phyloP scores from a whole-genome alignment of 345 rosid genomes.

The Angophora floribunda region DNA sequence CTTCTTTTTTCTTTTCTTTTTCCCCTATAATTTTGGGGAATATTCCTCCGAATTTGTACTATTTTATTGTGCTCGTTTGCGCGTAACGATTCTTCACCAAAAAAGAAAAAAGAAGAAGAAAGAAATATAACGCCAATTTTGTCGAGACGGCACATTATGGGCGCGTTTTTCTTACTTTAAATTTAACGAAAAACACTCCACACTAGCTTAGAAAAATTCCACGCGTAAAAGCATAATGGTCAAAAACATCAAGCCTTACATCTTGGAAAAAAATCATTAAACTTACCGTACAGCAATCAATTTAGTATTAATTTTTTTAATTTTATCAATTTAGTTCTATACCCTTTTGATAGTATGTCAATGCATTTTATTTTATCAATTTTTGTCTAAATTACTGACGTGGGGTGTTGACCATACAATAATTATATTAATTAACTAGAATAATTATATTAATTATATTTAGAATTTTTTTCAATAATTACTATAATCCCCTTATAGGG shows the following conservation, averaged over 20 bases:
- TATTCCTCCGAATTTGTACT: not conserved
- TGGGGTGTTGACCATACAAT: fast-evolving
- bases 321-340: fast-evolving
- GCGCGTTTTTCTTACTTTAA: not conserved
- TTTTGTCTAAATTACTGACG: not conserved
- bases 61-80: not conserved
- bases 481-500: not conserved
- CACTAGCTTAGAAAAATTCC: not conserved
- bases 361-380: no score
- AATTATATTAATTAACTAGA: no score
- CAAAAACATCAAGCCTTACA: fast-evolving
- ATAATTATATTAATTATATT: no score
- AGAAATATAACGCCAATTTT: not conserved
- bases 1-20: fast-evolving
- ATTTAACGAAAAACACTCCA: not conserved
- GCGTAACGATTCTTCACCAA: not conserved
- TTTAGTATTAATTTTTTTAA: fast-evolving
- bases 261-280: not conserved
- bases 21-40: not conserved
- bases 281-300: fast-evolving
- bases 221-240: not conserved
- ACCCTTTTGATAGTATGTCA: not conserved
- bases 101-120: not conserved
- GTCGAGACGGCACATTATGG: not conserved
- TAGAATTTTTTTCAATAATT: not conserved